A percentile compares a stretch with the other conserved stretches of the same genome.
phyloP scores from a whole-genome alignment of 192 early-diverging fungal genomes.

The Coemansia sp. region DNA sequence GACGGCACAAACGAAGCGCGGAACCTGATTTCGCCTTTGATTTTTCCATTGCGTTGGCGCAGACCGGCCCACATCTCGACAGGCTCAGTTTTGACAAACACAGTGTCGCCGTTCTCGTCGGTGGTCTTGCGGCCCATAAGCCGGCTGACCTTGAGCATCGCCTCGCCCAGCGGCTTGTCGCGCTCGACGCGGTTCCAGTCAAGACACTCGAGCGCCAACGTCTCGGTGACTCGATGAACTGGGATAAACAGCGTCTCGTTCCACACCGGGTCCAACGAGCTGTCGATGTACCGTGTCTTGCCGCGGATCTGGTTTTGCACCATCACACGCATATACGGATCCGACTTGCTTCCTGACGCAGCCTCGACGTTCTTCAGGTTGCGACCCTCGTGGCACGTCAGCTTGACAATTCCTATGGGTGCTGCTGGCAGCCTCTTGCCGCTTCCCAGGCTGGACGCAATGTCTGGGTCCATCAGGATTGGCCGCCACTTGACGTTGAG shows the following conservation, averaged over 20 bases:
- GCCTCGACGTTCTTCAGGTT: constrained; percentile 84
- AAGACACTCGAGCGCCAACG: constrained; percentile 74
- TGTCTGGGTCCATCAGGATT: constrained; percentile 68
- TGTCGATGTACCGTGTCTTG: constrained; percentile 77
- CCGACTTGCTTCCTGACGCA: constrained; percentile 76
- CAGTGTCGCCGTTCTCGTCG: constrained; percentile 40
- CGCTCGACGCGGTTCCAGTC: constrained; percentile 87
- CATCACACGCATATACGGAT: constrained; percentile 85
- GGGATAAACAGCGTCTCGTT: constrained; percentile 86
- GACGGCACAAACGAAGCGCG: constrained; percentile 59
- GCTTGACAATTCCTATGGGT: constrained; percentile 78
- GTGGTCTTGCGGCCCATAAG: constrained; percentile 51
- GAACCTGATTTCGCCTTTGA: constrained; percentile 63
- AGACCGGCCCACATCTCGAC: constrained; percentile 59
- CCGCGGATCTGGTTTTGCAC: constrained; percentile 64
- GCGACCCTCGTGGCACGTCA: constrained; percentile 73
- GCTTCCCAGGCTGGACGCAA: constrained; percentile 51
- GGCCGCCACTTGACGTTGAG: constrained; percentile 80
- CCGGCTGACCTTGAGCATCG: constrained; percentile 59
- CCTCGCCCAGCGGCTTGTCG: constrained; percentile 81
- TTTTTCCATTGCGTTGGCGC: constrained; percentile 59
- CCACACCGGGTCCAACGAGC: constrained; percentile 88
- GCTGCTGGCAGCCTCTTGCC: constrained; percentile 52
- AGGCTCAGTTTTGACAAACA: constrained; percentile 46
- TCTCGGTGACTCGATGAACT: constrained; percentile 73